A percentile compares a stretch with the other conserved stretches of the same genome.
Evolutionary conservation across 495 filamentous ascomycete genomes (phyloP).

Genomic region (Pseudevernia furfuracea): DNA sequence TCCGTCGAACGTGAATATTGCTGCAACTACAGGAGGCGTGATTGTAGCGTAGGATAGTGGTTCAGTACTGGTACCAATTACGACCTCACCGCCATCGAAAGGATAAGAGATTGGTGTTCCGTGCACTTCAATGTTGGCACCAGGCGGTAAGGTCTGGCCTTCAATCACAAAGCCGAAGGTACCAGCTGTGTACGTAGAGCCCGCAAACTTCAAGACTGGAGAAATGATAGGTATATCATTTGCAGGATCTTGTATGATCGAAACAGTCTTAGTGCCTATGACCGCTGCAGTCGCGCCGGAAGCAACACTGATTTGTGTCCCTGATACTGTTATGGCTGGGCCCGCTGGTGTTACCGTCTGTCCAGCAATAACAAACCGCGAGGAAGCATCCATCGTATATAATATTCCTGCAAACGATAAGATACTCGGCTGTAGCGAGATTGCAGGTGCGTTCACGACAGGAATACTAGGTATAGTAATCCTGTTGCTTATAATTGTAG

Average conservation of each 20-base stretch:
- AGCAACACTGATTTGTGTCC: not conserved
- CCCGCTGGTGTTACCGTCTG: not conserved
- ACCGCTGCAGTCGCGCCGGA: not conserved
- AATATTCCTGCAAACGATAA: not conserved
- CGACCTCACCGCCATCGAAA: not conserved
- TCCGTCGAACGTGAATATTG: not conserved
- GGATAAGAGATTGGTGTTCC: not conserved
- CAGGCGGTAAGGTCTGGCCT: not conserved
- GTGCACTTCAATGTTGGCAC: not conserved
- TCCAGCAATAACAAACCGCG: not conserved
- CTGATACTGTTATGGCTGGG: not conserved
- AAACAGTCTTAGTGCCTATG: not conserved
- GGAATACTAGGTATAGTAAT: not conserved
- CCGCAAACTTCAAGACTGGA: not conserved
- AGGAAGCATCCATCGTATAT: not conserved
- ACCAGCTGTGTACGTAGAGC: not conserved
- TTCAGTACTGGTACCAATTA: not conserved
- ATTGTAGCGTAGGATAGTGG: not conserved
- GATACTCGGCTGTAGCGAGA: not conserved
- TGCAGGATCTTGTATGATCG: not conserved
- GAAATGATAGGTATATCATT: not conserved
- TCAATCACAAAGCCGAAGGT: not conserved
- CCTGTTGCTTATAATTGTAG: conserved; percentile 1
- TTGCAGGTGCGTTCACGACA: not conserved
- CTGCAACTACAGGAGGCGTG: not conserved